Evolutionary conservation across 2,329 filamentous ascomycete genomes (phyloP).

Genomic region (Metarhizium robertsii): DNA sequence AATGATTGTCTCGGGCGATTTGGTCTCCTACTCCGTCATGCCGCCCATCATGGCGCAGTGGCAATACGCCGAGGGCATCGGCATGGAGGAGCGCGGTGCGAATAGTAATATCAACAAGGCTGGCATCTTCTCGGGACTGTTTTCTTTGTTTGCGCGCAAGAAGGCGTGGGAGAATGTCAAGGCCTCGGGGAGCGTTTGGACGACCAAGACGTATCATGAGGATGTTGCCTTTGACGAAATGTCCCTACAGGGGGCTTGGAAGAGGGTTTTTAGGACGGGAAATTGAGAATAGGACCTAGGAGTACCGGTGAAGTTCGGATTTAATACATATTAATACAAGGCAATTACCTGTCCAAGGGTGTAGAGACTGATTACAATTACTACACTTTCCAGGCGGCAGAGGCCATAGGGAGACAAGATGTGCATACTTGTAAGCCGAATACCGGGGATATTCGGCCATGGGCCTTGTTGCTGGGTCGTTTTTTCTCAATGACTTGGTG

Average conservation of each 20-base stretch:
- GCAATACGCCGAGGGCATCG: slow-evolving; percentile 13
- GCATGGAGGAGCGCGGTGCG: slow-evolving; percentile 12
- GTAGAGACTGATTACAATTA: too few relatives aligned
- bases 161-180: not conserved
- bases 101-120: slow-evolving; percentile 13
- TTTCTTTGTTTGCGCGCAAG: not conserved
- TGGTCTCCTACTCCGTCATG: slow-evolving; percentile 14
- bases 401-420: too few relatives aligned
- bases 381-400: too few relatives aligned
- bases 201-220: not conserved
- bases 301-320: too few relatives aligned
- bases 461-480: too few relatives aligned
- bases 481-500: too few relatives aligned
- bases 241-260: not conserved
- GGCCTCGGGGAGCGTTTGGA: not conserved
- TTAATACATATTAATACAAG: too few relatives aligned
- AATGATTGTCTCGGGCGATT: slow-evolving; percentile 12
- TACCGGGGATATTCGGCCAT: too few relatives aligned
- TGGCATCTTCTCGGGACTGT: not conserved
- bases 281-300: too few relatives aligned
- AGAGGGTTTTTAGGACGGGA: not conserved
- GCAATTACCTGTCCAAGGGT: too few relatives aligned
- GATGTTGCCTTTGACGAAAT: not conserved
- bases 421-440: too few relatives aligned
- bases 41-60: slow-evolving; percentile 19